Base-by-base conservation (phyloP, 371 early-diverging fungal species). In the Catenaria anguillulae region DNA sequence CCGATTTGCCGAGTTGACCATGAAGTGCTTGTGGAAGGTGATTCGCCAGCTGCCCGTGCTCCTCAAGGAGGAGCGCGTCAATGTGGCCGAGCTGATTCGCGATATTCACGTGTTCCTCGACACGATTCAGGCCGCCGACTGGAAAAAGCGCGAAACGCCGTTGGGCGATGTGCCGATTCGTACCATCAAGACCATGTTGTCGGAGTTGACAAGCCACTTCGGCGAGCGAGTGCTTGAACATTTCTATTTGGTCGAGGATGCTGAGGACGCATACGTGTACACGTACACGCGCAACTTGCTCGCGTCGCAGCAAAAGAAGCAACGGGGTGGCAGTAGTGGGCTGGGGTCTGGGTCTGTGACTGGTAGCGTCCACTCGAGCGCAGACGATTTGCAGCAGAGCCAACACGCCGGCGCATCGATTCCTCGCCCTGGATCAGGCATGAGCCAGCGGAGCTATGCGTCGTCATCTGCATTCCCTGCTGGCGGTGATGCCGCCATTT, bases 11-110 rank as follows among this genome's bases (percentile, higher is more conserved):
- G 92, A 93, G 67, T 68, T 92, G 36, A 84, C 88, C n/a, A 90
- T 93, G 90, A 92, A 92, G 71, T 96, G 96, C 62, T 64, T 95
- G 56, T 96, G 96, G 96, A 92, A 93, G 64, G 66, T 92, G 61
- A 87, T 93, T 31, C 93, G 93, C 71, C 73, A 83, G 15, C 77
- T 95, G 56, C 46, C 50, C 37, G 31, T 60, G 24, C 62, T 58
- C 33, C 19, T 58, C 13, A 31, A 36, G 24, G 59, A 36, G 26
- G 43, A 36, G 77, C 26, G 43, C 29, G 55, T 75, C 15, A 71
- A 73, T 35, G 65, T 73, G 0, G 81, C 83, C 60, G 72, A 78
- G 46, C 72, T 94, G 0, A 65, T 94, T 31, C 77, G 74, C 46
- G 83, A 82, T 42, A 79, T 93, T 61, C 85, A 95, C 67, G 73